phyloP scores from a whole-genome alignment of 768 basidiomycete species.

The Serendipita vermifera region DNA sequence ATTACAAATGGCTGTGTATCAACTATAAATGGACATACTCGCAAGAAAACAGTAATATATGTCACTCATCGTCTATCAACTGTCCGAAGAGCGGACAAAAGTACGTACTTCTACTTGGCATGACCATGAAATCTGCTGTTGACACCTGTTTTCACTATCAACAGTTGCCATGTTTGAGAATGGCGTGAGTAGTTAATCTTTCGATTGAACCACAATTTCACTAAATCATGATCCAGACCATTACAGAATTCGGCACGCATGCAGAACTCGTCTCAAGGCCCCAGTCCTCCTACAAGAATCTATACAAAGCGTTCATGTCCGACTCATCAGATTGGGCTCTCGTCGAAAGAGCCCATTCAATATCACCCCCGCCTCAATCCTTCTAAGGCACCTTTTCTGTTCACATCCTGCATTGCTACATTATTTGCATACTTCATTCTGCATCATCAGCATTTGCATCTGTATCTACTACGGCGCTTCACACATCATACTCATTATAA shows the following conservation, averaged over 20 bases:
- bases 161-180: slow-evolving; percentile 17
- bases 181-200: slow-evolving; percentile 10
- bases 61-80: slow-evolving; percentile 75
- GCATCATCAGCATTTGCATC: slow-evolving; percentile 10
- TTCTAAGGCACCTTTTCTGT: background rate
- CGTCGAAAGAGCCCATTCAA: background rate
- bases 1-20: slow-evolving; percentile 51
- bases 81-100: slow-evolving; percentile 71
- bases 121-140: background rate
- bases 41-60: slow-evolving; percentile 57
- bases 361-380: background rate
- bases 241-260: slow-evolving; percentile 5
- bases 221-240: slow-evolving; percentile 12
- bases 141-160: background rate
- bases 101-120: slow-evolving; percentile 19
- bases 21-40: slow-evolving; percentile 37
- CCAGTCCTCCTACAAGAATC: slow-evolving; percentile 51
- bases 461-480: too few relatives aligned
- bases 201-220: slow-evolving; percentile 7
- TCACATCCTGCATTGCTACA: background rate
- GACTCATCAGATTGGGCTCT: slow-evolving; percentile 10
- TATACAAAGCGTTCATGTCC: slow-evolving; percentile 58
- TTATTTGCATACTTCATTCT: slow-evolving; percentile 3
- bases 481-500: too few relatives aligned
- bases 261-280: slow-evolving; percentile 17